phyloP scores from a whole-genome alignment of 768 basidiomycete species.

The Plicaturopsis crispa region DNA sequence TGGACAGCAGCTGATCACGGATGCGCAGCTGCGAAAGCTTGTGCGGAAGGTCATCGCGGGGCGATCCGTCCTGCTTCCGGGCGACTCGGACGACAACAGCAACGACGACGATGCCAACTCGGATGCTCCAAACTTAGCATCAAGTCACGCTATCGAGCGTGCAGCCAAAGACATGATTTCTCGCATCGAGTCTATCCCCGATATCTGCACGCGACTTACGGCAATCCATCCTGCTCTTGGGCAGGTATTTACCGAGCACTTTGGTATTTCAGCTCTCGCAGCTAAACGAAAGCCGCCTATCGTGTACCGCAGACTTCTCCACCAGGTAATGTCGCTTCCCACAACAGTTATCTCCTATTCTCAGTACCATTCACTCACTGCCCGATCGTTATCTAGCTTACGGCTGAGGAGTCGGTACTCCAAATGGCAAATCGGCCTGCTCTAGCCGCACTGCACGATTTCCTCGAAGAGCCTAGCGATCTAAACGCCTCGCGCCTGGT shows the following conservation, averaged over 20 bases:
- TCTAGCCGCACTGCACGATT: constrained; percentile 5
- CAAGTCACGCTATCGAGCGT: neutral
- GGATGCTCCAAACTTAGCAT: neutral
- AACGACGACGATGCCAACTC: neutral
- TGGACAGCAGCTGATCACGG: constrained; percentile 7
- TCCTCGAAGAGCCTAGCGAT: constrained; percentile 4
- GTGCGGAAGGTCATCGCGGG: neutral
- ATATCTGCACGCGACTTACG: neutral
- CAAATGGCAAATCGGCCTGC: constrained; percentile 12
- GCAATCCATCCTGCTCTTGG: neutral
- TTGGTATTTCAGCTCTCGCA: neutral
- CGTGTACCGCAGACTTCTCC: neutral
- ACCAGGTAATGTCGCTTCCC: no score
- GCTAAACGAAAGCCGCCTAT: neutral
- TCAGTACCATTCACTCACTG: no score
- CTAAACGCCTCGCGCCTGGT: no score
- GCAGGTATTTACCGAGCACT: neutral
- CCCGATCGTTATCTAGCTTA: constrained; percentile 8
- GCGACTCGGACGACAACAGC: neutral
- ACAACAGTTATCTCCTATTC: no score
- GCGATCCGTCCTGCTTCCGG: neutral
- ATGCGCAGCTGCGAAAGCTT: neutral
- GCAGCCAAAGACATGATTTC: neutral
- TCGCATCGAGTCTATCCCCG: neutral
- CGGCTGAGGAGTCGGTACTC: constrained; percentile 16